Base-by-base conservation (phyloP, 1,284 basidiomycete genomes). In the Trichosporon sp. region DNA sequence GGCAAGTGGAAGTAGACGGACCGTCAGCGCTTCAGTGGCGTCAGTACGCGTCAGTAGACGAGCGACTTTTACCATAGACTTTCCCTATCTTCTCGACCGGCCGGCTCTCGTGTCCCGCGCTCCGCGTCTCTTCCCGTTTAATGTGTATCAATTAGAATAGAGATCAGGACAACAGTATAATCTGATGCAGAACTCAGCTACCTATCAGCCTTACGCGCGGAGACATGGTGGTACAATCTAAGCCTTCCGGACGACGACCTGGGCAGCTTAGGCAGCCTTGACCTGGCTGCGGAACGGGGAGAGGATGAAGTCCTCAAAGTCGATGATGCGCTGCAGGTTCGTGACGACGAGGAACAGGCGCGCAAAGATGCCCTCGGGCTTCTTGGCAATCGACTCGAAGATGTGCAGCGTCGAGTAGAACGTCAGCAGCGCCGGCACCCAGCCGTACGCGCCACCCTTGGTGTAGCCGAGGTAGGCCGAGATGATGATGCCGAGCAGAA, bases 271-370 rank as follows among this genome's bases (percentile, higher is more conserved):
- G 29, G 15, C 27, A n/a, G 56, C 29, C 27, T 18, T 7, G 56
- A 32, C 56, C 27, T 21, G 27, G 29, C 27, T 18, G 56, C 56
- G 56, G 56, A 60, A 31, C 29, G 56, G 56, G 56, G 56, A 60
- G 13, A 60, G 56, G 29, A 60, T 15, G 12, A 31, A 60, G 29
- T 60, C 29, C 56, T 60, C 56, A 13, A 32, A n/a, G 56, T 60
- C 56, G 31, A 60, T 15, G 29, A 60, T 31, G 56, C 56, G 56
- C 56, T 60, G 56, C 29, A 60, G 56, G 27, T 32, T 21, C 21
- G 56, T 60, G 27, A 60, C 29, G 56, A 60, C 56, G 56, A 60
- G 56, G 56, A 60, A 60, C 29, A 60, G 29, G 27, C 56, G 56
- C 21, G 56, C 56, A 23, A 32, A 60, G 56, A 60, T 60, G 56